Evolutionary conservation across 1,284 basidiomycete species (phyloP).

Genomic region (Rhodotorula sp.): DNA sequence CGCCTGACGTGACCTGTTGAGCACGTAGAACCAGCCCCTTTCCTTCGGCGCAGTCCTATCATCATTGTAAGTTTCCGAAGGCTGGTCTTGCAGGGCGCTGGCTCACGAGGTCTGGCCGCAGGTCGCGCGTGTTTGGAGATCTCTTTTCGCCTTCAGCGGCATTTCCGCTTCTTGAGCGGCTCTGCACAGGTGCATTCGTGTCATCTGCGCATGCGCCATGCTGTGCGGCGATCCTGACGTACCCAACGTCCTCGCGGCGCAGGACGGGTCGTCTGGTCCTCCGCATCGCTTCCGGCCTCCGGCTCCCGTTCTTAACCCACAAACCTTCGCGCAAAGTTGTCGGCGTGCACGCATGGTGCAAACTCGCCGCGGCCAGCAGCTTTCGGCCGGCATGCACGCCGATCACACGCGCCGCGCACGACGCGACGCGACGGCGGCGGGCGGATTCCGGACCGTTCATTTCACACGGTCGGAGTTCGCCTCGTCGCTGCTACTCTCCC

Average conservation of each 20-base stretch:
- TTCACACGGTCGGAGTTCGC: not conserved
- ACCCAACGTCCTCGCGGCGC: not conserved
- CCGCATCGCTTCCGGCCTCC: not conserved
- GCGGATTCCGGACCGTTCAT: too few relatives aligned
- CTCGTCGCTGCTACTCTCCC: too few relatives aligned
- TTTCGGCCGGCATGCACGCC: not conserved
- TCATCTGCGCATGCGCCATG: not conserved
- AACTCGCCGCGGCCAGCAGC: not conserved
- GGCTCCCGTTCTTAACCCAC: not conserved
- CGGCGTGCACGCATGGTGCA: too few relatives aligned
- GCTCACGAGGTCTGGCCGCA: not conserved
- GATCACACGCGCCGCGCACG: not conserved
- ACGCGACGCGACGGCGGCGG: not conserved
- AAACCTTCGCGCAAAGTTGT: not conserved
- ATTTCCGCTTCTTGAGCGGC: not conserved
- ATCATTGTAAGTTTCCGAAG: not conserved
- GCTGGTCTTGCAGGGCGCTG: too few relatives aligned
- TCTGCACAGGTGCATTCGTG: not conserved
- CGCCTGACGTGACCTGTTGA: rapidly evolving
- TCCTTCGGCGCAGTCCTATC: not conserved
- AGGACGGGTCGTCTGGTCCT: slow-evolving; percentile 6
- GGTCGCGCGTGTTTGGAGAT: not conserved
- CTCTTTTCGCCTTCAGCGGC: not conserved
- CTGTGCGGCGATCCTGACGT: not conserved
- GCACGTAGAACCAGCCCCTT: not conserved